Evolutionary conservation across 257 asterid genomes (phyloP), one percentile per base, ranked within the genome.

Genomic region (Linderniella brevidens): DNA sequence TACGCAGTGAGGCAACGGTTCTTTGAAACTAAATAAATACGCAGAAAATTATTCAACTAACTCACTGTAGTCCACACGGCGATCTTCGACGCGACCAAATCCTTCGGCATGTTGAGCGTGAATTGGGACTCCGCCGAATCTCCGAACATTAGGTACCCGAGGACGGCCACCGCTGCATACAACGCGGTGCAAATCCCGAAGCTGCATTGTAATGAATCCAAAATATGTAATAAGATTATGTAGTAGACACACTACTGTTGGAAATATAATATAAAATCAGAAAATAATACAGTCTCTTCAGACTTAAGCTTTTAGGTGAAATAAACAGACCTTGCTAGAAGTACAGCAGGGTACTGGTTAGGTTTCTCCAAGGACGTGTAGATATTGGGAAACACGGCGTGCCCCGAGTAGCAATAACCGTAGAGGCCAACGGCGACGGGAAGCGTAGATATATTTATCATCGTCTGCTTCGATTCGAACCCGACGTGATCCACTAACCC

Each of bases 21-120:
- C n/a, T n/a, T n/a, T n/a, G n/a, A n/a, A n/a, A n/a, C n/a, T n/a
- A n/a, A n/a, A n/a, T n/a, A n/a, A n/a, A n/a, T n/a, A n/a, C n/a
- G n/a, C n/a, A n/a, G n/a, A n/a, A n/a, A n/a, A n/a, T n/a, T n/a
- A n/a, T n/a, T n/a, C n/a, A n/a, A n/a, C 17, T 17, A 3, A 58
- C 83, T 6, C 71, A 88, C 98, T 58, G 96, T 85, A 8, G 96
- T 81, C 98, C 98, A 90, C 3, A 90, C 68, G 18, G 96, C 99
- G 53, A 85, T 67, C 59, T 90, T 81, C 8, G 99, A 79, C 4
- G 96, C 76, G 5, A 81, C 64, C 40, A 90, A 63, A 45, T 77
- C 67, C 17, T 76, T 68, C 1, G 99, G 99, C 82, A 90, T 62
- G 78, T 90, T 90, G 25, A 85, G 85, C 0, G 99, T 90, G 75